Evolutionary conservation across 2,329 filamentous ascomycete genomes (phyloP).

Genomic region (Penicillium sclerotiorum): DNA sequence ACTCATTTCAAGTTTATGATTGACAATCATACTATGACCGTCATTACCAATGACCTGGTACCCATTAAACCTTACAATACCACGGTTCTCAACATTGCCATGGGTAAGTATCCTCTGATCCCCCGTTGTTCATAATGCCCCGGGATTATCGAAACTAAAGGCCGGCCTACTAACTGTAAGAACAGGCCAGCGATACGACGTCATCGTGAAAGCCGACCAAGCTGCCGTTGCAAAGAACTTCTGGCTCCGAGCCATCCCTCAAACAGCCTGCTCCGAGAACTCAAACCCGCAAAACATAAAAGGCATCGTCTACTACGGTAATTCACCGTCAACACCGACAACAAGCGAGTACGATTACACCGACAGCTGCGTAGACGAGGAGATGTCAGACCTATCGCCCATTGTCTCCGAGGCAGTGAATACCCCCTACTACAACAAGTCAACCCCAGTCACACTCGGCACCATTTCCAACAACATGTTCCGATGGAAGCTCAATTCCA

Average conservation of each 20-base stretch:
- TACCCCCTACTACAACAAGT: neutral
- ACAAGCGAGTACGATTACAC: neutral
- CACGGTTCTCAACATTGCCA: constrained; percentile 60
- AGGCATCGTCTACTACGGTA: neutral
- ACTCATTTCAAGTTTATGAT: constrained; percentile 39
- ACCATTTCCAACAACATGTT: neutral
- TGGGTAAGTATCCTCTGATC: constrained; percentile 52
- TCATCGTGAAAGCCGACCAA: constrained; percentile 1
- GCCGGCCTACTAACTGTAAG: no score
- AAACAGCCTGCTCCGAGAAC: neutral
- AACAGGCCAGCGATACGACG: constrained; percentile 8
- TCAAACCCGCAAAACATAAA: neutral
- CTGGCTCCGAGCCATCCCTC: neutral
- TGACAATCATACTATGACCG: constrained; percentile 64
- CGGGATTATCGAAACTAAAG: no score
- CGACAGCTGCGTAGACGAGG: neutral
- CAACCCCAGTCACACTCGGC: neutral
- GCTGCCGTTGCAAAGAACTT: neutral
- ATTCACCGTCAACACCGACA: neutral
- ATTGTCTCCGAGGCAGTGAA: no score
- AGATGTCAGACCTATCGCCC: no score
- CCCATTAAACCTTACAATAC: constrained; percentile 65
- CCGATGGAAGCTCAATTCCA: constrained; percentile 39
- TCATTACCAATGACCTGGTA: constrained; percentile 68
- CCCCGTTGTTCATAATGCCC: no score